Conservation (phyloP, 345 rosid species). For the Physaria fendleri region DNA sequence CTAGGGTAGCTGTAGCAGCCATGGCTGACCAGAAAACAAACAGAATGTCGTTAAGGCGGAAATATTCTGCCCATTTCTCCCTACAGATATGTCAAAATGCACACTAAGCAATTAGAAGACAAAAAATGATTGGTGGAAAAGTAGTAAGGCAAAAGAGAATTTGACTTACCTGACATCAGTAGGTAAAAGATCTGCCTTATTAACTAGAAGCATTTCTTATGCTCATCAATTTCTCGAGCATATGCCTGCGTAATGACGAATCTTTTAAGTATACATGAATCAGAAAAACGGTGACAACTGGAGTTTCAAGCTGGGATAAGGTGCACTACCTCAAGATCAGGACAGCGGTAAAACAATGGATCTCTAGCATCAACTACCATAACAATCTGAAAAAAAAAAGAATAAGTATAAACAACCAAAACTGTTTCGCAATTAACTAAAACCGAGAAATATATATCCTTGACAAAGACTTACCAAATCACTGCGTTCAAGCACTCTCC, state of each 20-base stretch:
- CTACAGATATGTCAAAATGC: slow-evolving; percentile 32
- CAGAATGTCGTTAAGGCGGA: slow-evolving; percentile 49
- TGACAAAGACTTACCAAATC: slow-evolving; percentile 61
- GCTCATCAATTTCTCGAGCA: slow-evolving; percentile 70
- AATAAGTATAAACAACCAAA: slow-evolving; percentile 1
- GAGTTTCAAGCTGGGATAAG: slow-evolving; percentile 8
- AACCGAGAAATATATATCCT: neutral
- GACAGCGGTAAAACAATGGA: slow-evolving; percentile 86
- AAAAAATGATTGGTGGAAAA: neutral
- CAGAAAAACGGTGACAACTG: neutral
- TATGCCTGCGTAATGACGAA: slow-evolving; percentile 47
- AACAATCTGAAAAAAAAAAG: slow-evolving; percentile 55
- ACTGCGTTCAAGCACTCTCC: slow-evolving; percentile 98
- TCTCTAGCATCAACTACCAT: slow-evolving; percentile 98
- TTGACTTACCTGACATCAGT: slow-evolving; percentile 50
- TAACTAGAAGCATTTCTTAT: slow-evolving; percentile 80
- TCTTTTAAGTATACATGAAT: slow-evolving; percentile 8
- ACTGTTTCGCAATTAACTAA: neutral
- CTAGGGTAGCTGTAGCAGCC: slow-evolving; percentile 72
- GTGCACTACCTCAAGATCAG: slow-evolving; percentile 85
- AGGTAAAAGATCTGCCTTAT: slow-evolving; percentile 95
- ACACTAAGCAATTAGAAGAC: neutral
- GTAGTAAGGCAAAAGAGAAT: neutral
- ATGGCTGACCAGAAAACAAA: slow-evolving; percentile 93
- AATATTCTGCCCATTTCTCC: slow-evolving; percentile 81